Base-by-base conservation (phyloP, 768 basidiomycete species). In the Tubosaeta sp. region DNA sequence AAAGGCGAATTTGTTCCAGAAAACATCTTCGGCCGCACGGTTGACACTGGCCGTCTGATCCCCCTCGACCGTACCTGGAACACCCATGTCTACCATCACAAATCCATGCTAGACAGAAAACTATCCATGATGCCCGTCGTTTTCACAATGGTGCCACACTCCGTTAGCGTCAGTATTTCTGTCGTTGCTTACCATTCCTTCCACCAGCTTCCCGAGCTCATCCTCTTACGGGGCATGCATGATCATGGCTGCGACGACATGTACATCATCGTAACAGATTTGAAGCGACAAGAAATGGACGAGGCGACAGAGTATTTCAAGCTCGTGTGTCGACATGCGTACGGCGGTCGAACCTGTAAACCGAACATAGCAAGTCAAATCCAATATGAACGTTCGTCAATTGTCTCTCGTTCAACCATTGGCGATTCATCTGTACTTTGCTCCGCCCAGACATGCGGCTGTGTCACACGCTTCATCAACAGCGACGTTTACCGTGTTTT, bases 31-130 rank as follows among this genome's bases (percentile, higher is more conserved):
- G 85, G 84, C 62, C 79, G 86, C 50, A 89, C 87, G 3, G 81
- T 89, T 52, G 87, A 89, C 65, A 88, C 87, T 0, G 81, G 84
- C 41, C 81, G 87, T 35, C 69, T 89, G 63, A 88, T 89, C 52
- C 87, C 87, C 39, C 81, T 89, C 59, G 86, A 88, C 75, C 78
- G 87, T 53, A 86, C 86, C 16, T 89, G 87, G 87, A 85, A 83
- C 29, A 89, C 86, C 8, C 85, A 88, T 67, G 83, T 89, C 37
- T 88, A 84, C 62, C 85, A 88, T 65, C 87, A 89, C 54, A 77
- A 81, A 54, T 84, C 85, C 4, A 85, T 88, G 80, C 78, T 82
- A 54, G 85, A 87, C 59, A 76, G 84, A 49, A 84, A 83, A 55
- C 66, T 85, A 37, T 81, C 82, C 25, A 88, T 88, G 85, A 83